phyloP scores from a whole-genome alignment of 2,329 filamentous ascomycete genomes.

The Sordariomycetes sp. region DNA sequence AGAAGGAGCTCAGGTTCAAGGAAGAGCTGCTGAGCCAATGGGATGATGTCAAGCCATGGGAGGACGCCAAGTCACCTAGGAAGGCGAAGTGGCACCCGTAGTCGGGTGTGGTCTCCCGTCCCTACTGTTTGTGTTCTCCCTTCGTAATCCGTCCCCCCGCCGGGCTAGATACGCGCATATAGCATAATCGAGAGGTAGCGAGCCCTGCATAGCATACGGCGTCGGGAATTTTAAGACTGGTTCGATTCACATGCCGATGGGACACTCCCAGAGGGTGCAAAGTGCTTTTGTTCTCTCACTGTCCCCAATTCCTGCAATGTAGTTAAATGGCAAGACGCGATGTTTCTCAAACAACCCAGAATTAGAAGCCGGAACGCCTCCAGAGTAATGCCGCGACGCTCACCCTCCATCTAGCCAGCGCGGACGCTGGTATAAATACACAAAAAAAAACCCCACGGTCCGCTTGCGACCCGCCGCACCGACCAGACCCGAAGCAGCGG shows the following conservation, averaged over 20 bases:
- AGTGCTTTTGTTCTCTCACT: not conserved
- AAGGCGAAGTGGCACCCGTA: slow-evolving; percentile 7
- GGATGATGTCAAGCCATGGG: not conserved
- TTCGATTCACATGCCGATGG: not conserved
- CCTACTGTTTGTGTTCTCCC: not conserved
- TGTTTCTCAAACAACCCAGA: not conserved
- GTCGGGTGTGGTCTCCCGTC: not conserved
- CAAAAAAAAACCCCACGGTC: not conserved
- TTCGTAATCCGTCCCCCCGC: not conserved
- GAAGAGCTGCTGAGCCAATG: too few relatives aligned
- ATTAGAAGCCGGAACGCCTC: slow-evolving; percentile 2
- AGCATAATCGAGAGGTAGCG: not conserved
- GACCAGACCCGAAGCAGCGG: not conserved
- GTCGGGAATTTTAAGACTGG: not conserved
- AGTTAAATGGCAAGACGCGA: not conserved
- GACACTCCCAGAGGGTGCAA: not conserved
- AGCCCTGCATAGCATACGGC: not conserved
- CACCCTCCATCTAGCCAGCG: not conserved
- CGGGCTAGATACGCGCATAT: not conserved
- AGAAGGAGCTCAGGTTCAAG: too few relatives aligned
- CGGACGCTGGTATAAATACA: slow-evolving; percentile 9
- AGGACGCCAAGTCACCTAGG: slow-evolving; percentile 11
- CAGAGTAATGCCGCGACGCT: not conserved
- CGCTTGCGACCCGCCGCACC: too few relatives aligned
- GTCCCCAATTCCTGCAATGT: not conserved